Percentiles rank a stretch among this genome's conserved stretches.
Evolutionary conservation across 805 yeast species (phyloP).

Genomic region (Millerozyma acaciae): DNA sequence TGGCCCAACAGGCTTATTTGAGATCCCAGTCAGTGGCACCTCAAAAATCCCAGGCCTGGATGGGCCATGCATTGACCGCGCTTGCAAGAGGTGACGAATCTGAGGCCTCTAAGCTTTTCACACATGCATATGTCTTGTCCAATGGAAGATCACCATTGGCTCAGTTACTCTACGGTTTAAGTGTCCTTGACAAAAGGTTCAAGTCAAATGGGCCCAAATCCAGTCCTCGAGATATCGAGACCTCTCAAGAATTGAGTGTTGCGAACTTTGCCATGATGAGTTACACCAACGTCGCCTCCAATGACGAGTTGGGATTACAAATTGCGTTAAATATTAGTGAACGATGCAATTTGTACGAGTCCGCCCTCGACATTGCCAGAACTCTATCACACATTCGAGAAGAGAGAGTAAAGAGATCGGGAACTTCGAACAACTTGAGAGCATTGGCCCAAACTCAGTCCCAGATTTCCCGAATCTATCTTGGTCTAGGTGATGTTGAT

Average conservation of each 20-base stretch:
- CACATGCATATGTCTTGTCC: slow-evolving; percentile 76
- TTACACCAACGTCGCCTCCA: slow-evolving; percentile 59
- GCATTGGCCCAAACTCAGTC: slow-evolving; percentile 59
- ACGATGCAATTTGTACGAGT: slow-evolving; percentile 58
- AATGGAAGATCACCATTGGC: slow-evolving; percentile 69
- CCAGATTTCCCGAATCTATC: slow-evolving; percentile 65
- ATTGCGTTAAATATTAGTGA: slow-evolving; percentile 59
- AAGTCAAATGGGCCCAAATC: slow-evolving; percentile 30
- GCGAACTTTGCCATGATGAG: slow-evolving; percentile 66
- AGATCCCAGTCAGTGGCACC: slow-evolving; percentile 84
- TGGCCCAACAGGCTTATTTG: slow-evolving; percentile 69
- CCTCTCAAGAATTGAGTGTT: slow-evolving; percentile 61
- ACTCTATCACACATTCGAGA: slow-evolving; percentile 51
- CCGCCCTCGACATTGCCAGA: slow-evolving; percentile 48
- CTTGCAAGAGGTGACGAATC: slow-evolving; percentile 45
- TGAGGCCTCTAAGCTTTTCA: slow-evolving; percentile 56
- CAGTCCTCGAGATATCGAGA: slow-evolving; percentile 52
- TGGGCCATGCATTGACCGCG: slow-evolving; percentile 72
- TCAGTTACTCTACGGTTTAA: slow-evolving; percentile 66
- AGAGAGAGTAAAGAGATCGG: slow-evolving; percentile 51
- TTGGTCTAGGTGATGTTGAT: slow-evolving; percentile 57
- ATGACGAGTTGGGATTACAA: slow-evolving; percentile 54
- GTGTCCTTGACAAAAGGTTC: slow-evolving; percentile 44
- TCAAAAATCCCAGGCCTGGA: slow-evolving; percentile 71
- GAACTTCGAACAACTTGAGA: slow-evolving; percentile 42